Evolutionary conservation across 352 stramenopile genomes (phyloP).

Genomic region (Hyaloperonospora arabidopsidis): DNA sequence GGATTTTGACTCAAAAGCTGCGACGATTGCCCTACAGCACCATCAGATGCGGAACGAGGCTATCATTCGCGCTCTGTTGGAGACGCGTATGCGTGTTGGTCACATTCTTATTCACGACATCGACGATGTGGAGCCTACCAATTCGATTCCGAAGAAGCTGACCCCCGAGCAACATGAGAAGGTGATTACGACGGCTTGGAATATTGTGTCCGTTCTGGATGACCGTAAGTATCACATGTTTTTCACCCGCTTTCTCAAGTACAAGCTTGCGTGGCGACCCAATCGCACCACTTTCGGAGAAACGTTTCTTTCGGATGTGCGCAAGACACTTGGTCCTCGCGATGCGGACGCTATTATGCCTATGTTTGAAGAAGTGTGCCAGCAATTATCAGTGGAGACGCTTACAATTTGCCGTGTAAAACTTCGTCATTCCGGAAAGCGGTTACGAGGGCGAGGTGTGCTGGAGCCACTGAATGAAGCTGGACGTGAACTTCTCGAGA

Average conservation of each 20-base stretch:
- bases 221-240: constrained; percentile 85
- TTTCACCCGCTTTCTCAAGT: constrained; percentile 80
- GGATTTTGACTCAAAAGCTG: constrained; percentile 64
- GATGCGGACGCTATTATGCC: constrained; percentile 65
- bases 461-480: constrained; percentile 39
- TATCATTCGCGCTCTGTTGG: constrained; percentile 67
- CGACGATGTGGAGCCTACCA: constrained; percentile 56
- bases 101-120: constrained; percentile 82
- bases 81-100: constrained; percentile 75
- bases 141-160: constrained; percentile 51
- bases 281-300: constrained; percentile 69
- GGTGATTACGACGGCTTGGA: constrained; percentile 78
- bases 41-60: constrained; percentile 76
- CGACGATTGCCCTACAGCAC: constrained; percentile 56
- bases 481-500: constrained; percentile 31
- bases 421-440: constrained; percentile 57
- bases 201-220: constrained; percentile 77
- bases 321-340: constrained; percentile 49
- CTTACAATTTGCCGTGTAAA: constrained; percentile 82
- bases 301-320: constrained; percentile 72
- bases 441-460: constrained; percentile 44
- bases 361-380: constrained; percentile 66
- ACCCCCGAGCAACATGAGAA: constrained; percentile 59
- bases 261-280: constrained; percentile 80
- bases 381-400: constrained; percentile 77